A percentile compares a stretch with the other conserved stretches of the same genome.
Conservation (phyloP, 805 yeast species). For the Candida krabiensis region DNA sequence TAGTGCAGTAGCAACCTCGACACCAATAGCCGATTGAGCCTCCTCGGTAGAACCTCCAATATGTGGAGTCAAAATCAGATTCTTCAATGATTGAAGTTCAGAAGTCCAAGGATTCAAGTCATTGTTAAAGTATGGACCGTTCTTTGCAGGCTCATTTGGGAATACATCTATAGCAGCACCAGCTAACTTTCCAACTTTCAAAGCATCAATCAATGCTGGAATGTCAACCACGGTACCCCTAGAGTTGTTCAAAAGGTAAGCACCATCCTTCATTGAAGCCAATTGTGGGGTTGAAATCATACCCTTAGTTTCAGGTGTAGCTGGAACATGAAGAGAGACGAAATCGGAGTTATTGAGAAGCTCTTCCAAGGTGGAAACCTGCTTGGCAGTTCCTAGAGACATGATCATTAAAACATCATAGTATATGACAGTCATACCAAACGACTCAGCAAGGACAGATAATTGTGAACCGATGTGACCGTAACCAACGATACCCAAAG, state of each 20-base stretch:
- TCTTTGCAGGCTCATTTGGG: constrained; percentile 96
- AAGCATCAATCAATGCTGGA: constrained; percentile 87
- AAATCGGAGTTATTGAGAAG: constrained; percentile 81
- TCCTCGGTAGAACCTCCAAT: constrained; percentile 99
- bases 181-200: constrained; percentile 90
- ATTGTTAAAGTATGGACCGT: constrained; percentile 79
- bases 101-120: constrained; percentile 79
- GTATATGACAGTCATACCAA: constrained; percentile 96
- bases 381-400: constrained; percentile 96
- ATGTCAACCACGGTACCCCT: constrained; percentile 98
- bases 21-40: constrained; percentile 96
- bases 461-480: constrained; percentile 98
- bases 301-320: constrained; percentile 86
- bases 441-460: constrained; percentile 93
- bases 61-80: constrained; percentile 92
- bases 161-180: constrained; percentile 97
- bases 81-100: constrained; percentile 78
- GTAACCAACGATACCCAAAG: constrained; percentile 94
- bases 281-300: constrained; percentile 88
- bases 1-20: constrained; percentile 86
- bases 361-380: constrained; percentile 82
- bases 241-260: constrained; percentile 92
- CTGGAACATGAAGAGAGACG: constrained; percentile 93
- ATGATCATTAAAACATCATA: constrained; percentile 90
- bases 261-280: constrained; percentile 94